Percentiles rank a stretch among this genome's conserved stretches.
Evolutionary conservation across 441 rosid species (phyloP).

Genomic region (Pelargonium australe): DNA sequence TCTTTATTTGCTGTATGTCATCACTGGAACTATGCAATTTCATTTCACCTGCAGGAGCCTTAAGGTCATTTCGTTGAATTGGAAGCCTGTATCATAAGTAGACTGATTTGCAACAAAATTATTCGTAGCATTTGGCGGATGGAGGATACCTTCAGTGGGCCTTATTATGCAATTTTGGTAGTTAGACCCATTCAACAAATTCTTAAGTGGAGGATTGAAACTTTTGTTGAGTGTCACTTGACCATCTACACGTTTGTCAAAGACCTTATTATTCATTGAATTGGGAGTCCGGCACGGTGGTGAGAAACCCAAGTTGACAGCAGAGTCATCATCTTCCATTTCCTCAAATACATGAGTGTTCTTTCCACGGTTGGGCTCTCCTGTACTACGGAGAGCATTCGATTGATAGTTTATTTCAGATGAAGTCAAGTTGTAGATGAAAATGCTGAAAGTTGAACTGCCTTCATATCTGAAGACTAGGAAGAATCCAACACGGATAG

Average conservation of each 20-base stretch:
- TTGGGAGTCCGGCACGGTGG: constrained; percentile 25
- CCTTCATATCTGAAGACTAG: constrained; percentile 93
- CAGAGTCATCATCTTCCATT: constrained; percentile 73
- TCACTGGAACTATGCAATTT: constrained; percentile 31
- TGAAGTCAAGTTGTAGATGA: constrained; percentile 67
- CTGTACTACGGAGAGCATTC: constrained; percentile 32
- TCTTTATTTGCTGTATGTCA: constrained; percentile 43
- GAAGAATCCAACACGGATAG: constrained; percentile 77
- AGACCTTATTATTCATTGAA: constrained; percentile 22
- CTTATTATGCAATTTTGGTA: constrained; percentile 27
- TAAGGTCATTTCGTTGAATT: constrained; percentile 22
- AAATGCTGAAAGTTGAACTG: constrained; percentile 68
- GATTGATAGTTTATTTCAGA: constrained; percentile 85
- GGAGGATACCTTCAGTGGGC: constrained; percentile 35
- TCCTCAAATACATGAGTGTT: constrained; percentile 67
- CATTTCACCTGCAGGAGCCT: constrained; percentile 30
- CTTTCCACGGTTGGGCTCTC: constrained; percentile 44
- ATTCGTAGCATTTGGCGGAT: constrained; percentile 30
- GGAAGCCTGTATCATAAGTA: constrained; percentile 31
- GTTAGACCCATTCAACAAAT: constrained; percentile 51
- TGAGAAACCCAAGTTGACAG: constrained; percentile 35
- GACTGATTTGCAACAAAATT: constrained; percentile 26
- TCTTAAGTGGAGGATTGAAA: constrained; percentile 49
- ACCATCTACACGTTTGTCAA: constrained; percentile 16
- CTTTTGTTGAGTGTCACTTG: constrained; percentile 36